Percentiles rank a stretch among this genome's conserved stretches.
phyloP scores from a whole-genome alignment of 163 green algal genomes.

The Chlorella variabilis region DNA sequence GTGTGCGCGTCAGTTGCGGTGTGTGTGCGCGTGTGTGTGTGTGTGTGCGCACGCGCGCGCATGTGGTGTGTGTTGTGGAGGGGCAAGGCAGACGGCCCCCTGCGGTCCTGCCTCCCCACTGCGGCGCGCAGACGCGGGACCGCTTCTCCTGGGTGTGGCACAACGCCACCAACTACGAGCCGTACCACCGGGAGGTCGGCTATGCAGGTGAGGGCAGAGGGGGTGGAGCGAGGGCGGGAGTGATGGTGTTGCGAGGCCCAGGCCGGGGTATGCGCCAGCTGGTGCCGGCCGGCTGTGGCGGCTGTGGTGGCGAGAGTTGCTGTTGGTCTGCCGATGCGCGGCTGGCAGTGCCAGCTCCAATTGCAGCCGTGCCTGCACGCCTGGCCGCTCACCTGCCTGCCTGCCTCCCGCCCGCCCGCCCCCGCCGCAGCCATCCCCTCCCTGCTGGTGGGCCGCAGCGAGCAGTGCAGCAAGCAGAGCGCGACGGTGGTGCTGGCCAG shows the following conservation, averaged over 20 bases:
- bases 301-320: no score
- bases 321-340: no score
- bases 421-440: slow-evolving; percentile 40
- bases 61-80: no score
- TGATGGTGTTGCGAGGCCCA: neutral
- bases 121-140: slow-evolving; percentile 52
- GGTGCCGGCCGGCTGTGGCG: no score
- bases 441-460: slow-evolving; percentile 53
- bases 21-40: no score
- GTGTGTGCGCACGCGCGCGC: no score
- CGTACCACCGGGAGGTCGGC: slow-evolving; percentile 68
- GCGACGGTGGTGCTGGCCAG: slow-evolving; percentile 82
- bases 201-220: neutral
- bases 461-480: slow-evolving; percentile 67
- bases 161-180: slow-evolving; percentile 77
- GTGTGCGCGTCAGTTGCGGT: no score
- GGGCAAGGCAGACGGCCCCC: no score
- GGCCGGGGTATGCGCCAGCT: neutral
- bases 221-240: neutral
- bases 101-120: no score
- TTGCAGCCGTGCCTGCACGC: no score
- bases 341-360: no score
- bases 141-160: slow-evolving; percentile 68
- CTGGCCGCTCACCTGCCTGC: no score
- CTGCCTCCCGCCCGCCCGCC: neutral